Evolutionary conservation across 2,329 filamentous ascomycete genomes (phyloP), one percentile per base, ranked within the genome.

Genomic region (Paecilomyces variotii): DNA sequence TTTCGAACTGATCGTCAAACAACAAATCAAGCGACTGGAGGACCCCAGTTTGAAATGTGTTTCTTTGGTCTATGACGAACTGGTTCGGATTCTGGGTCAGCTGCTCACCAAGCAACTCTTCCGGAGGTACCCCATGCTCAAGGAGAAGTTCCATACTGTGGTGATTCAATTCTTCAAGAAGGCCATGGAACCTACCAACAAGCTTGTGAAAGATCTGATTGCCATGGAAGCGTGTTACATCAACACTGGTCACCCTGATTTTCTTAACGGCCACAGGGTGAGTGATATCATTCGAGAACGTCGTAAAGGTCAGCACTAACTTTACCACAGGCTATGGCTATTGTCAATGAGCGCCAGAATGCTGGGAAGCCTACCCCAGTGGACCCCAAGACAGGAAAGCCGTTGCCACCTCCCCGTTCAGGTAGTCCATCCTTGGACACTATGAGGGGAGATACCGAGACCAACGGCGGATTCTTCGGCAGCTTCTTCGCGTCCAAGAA

Each of bases 401-500:
- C 94, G 49, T 81, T 99, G 39, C 39, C 39, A 25, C 91, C 91
- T 1, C 87, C 81, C 56, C 87, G 91, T 62, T 85, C 89, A 51
- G 83, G 84, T 57, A 96, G 87, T 71, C 94, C 91, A 6, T 88
- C 87, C 45, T 78, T 91, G 54, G 85, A 86, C 57, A 72, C 76
- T 55, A 78, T 85, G 51, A 76, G 79, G 19, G 39, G 39, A 5
- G 12, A n/a, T 39, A 76, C 79, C 35, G 78, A 76, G 28, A 76
- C 74, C 61, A 90, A 90, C 71, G 80, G 83, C 60, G 91, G 93
- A 39, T 99, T 99, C 83, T 99, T 99, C 68, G 94, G 94, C 66
- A 96, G 90, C 70, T 99, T 99, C 84, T 99, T 97, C 72, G 91
- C 94, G 10, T 92, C 90, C 71, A 99, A 97, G 85, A 99, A 97